These are phyloP conservation scores for Aureobasidium leucospermi DNA, from an alignment of 2,329 filamentous ascomycete genomes.

Conservation along the genomic window DNA sequence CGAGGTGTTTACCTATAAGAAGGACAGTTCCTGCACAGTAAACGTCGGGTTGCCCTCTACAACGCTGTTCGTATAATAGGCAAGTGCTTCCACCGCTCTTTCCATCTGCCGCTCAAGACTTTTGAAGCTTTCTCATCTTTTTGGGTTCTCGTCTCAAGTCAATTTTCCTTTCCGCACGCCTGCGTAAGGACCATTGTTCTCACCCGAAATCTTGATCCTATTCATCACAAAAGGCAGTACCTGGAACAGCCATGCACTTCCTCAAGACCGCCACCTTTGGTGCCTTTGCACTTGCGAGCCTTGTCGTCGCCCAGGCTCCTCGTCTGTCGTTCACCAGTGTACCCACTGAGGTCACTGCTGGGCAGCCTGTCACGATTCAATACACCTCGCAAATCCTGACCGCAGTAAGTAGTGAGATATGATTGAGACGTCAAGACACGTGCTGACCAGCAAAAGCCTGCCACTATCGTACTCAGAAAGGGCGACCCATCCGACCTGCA, in stretches of 20 bases:
- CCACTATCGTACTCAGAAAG: conserved; percentile 50
- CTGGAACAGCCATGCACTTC: conserved; percentile 26
- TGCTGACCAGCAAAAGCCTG: conserved; percentile 31
- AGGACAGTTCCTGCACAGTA: background rate
- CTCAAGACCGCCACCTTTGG: conserved; percentile 40
- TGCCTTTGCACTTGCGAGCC: conserved; percentile 34
- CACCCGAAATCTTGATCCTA: background rate
- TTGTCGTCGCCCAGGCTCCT: conserved; percentile 41
- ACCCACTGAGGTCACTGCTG: conserved; percentile 41
- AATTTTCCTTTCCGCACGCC: background rate
- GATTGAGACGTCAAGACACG: background rate
- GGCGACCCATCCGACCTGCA: conserved; percentile 44
- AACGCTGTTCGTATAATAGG: background rate
- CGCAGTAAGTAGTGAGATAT: conserved; percentile 10
- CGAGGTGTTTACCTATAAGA: background rate
- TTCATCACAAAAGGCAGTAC: background rate
- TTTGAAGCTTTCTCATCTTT: background rate
- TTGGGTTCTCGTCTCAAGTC: background rate
- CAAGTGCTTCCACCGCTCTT: background rate
- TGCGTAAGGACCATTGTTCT: background rate
- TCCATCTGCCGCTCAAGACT: background rate
- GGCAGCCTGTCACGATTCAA: conserved; percentile 36
- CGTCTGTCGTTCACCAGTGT: conserved; percentile 46
- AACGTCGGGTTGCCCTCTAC: background rate
- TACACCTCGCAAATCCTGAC: conserved; percentile 22